Conservation (phyloP, 805 yeast genomes). For the Candida cerambycidarum region DNA sequence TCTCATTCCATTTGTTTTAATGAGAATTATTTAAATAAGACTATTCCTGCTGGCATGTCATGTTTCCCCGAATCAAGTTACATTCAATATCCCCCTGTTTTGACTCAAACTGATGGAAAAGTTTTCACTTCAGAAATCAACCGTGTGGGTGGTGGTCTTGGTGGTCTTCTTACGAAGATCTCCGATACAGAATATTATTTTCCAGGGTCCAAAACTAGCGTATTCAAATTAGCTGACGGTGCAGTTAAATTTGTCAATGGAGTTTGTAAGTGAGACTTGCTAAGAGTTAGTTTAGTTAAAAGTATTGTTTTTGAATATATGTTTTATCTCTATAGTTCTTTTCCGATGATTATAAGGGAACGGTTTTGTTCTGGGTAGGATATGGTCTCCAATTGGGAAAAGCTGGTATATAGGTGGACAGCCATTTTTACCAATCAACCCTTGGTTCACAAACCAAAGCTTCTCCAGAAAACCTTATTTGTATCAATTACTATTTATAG, state of each 20-base stretch:
- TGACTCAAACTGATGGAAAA: not conserved
- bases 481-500: no score
- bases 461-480: no score
- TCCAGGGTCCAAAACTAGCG: not conserved
- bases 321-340: no score
- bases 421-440: no score
- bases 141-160: not conserved
- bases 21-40: slow-evolving; percentile 8
- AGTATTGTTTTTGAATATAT: no score
- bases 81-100: slow-evolving; percentile 11
- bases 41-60: not conserved
- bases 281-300: no score
- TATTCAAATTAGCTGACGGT: not conserved
- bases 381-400: no score
- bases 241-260: slow-evolving; percentile 1
- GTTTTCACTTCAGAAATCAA: not conserved
- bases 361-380: no score
- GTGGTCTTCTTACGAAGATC: not conserved
- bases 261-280: no score
- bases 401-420: no score
- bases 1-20: slow-evolving; percentile 3
- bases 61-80: slow-evolving; percentile 8
- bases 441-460: no score
- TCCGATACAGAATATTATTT: not conserved
- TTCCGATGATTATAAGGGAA: no score